phyloP scores from a whole-genome alignment of 2,329 filamentous ascomycete genomes.

The Aaosphaeria pasadenensis region DNA sequence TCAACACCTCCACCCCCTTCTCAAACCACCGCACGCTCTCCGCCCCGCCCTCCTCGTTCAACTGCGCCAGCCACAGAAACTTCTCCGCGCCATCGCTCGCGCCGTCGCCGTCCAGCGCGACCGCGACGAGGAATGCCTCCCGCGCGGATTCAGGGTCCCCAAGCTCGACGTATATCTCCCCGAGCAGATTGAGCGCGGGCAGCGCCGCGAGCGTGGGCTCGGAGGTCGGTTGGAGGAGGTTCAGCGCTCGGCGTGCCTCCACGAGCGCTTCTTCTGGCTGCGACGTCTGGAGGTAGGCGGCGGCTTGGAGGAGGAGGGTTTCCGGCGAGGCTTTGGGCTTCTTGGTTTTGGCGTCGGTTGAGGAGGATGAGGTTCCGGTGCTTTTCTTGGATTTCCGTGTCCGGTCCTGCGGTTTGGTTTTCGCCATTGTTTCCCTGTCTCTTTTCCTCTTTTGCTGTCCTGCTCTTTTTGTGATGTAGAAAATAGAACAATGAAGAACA shows the following conservation, averaged over 20 bases:
- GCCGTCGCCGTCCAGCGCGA: constrained; percentile 74
- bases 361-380: constrained; percentile 25
- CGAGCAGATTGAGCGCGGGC: constrained; percentile 70
- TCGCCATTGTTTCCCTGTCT: constrained; percentile 43
- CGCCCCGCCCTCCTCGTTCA: constrained; percentile 64
- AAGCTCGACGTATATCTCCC: constrained; percentile 77
- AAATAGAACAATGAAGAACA: not conserved
- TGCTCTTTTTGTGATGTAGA: not conserved
- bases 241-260: constrained; percentile 53
- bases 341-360: constrained; percentile 43
- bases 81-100: constrained; percentile 86
- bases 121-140: constrained; percentile 69
- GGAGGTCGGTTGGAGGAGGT: constrained; percentile 41
- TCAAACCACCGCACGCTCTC: constrained; percentile 63
- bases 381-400: constrained; percentile 27
- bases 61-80: constrained; percentile 90
- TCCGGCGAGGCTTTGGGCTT: constrained; percentile 52
- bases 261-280: constrained; percentile 57
- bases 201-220: constrained; percentile 49
- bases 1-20: constrained; percentile 68
- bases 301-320: constrained; percentile 56
- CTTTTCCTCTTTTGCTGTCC: no score
- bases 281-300: constrained; percentile 56
- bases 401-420: constrained; percentile 50
- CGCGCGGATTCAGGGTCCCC: constrained; percentile 77